A percentile compares a stretch with the other conserved stretches of the same genome.
Evolutionary conservation across 371 early-diverging fungal genomes (phyloP).

Genomic region (Thermomucor indicae-seudaticae): DNA sequence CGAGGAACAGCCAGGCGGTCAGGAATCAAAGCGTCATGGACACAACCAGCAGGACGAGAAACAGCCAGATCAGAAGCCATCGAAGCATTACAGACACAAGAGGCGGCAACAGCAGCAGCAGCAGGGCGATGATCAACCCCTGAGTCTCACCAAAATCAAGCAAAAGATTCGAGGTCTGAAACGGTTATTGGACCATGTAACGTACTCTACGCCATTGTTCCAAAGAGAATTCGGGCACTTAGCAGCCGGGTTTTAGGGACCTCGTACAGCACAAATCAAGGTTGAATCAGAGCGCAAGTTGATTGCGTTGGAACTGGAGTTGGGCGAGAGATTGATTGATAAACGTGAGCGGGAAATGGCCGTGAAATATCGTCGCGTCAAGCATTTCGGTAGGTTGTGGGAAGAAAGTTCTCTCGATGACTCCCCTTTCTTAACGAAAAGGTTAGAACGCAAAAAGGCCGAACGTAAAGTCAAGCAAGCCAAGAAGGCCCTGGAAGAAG

Average conservation of each 20-base stretch:
- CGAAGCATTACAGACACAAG: too few species aligned
- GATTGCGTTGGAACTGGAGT: slow-evolving; percentile 26
- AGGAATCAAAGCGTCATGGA: too few species aligned
- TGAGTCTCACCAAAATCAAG: too few species aligned
- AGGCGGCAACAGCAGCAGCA: too few species aligned
- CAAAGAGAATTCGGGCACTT: too few species aligned
- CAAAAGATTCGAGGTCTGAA: too few species aligned
- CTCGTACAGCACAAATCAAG: slow-evolving; percentile 15
- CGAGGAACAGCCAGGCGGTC: too few species aligned
- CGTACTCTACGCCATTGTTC: too few species aligned
- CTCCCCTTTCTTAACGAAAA: not conserved
- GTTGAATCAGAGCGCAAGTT: slow-evolving; percentile 25
- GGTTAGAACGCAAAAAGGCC: slow-evolving; percentile 35
- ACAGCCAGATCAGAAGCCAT: too few species aligned
- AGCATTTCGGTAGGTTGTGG: slow-evolving; percentile 34
- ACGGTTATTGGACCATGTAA: too few species aligned
- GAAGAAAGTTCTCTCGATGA: not conserved
- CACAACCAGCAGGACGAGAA: too few species aligned
- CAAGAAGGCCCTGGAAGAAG: slow-evolving; percentile 11
- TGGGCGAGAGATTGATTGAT: slow-evolving; percentile 30
- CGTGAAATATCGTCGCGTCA: slow-evolving; percentile 28
- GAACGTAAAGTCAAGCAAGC: slow-evolving; percentile 23
- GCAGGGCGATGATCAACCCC: too few species aligned
- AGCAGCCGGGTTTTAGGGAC: not conserved
- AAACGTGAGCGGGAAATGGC: slow-evolving; percentile 23